Base-by-base conservation (phyloP, 148 eudicot species). In the Rhododendron griersonianum region DNA sequence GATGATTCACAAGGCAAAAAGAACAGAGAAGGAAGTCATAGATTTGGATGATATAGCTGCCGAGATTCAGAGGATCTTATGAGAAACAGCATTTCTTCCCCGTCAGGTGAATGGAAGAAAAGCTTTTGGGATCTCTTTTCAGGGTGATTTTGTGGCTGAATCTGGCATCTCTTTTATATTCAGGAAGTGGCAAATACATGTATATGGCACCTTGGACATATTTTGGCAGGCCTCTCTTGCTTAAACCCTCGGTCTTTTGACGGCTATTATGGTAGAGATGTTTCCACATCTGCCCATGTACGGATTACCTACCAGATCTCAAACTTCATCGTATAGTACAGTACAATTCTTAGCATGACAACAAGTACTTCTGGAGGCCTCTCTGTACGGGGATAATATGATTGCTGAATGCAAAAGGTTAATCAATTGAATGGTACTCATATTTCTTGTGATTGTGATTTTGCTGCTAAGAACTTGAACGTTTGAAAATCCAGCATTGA, bases 41-140 rank as follows among this genome's bases (percentile, higher is more conserved):
- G 87, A 93, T 44, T 90, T 95, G 87, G 97, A 94, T 84, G 94
- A 89, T 41, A 74, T 95, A 74, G 87, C 92, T 18, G 92, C 84
- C 16, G 86, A 90, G 84, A 83, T 95, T 65, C 90, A 90, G 75
- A 90, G 88, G 81, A 91, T 90, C 53, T 65, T 95, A 81, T 71
- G 76, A 71, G 39, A 71, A 71, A 13, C 76, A 71, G 16, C 18
- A 6, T 30, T 4, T 3, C 18, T 30, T 71, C 76, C 76, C 7
- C 14, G 1, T n/a, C 14, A 3, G 9, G n/a, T 19, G 71, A 63
- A 23, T n/a, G 11, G 71, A n/a, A 63, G 71, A 63, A 63, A 63
- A 63, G 67, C 71, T 63, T 69, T 69, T 30, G 75, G 37, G 15
- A n/a, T n/a, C n/a, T n/a, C n/a, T n/a, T n/a, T n/a, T n/a, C n/a